These are phyloP conservation scores for Boechera divaricarpa DNA, from an alignment of 345 rosid genomes.

Conservation along the genomic window DNA sequence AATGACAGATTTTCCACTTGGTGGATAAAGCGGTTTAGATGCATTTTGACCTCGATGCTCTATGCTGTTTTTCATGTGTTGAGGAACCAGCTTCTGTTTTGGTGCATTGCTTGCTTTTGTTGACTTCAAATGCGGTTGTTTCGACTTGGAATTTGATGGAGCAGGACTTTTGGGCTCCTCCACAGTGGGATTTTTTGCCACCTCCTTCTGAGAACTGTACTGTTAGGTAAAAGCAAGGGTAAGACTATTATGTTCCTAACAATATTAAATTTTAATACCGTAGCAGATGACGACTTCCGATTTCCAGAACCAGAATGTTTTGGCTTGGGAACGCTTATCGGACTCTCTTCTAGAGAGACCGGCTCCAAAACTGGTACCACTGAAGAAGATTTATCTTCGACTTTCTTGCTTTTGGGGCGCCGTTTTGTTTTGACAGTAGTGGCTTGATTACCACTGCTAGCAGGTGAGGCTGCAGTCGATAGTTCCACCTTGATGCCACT, in stretches of 20 bases:
- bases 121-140: constrained; percentile 50
- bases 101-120: constrained; percentile 44
- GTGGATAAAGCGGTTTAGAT: constrained; percentile 72
- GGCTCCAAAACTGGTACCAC: constrained; percentile 42
- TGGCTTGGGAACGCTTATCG: constrained; percentile 36
- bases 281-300: constrained; percentile 34
- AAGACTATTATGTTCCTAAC: constrained; percentile 25
- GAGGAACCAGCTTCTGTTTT: constrained; percentile 46
- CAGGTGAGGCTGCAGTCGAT: constrained; percentile 37
- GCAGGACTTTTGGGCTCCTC: constrained; percentile 46
- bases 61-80: constrained; percentile 48
- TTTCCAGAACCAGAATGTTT: constrained; percentile 44
- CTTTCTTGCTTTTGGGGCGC: constrained; percentile 54
- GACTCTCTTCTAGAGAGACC: constrained; percentile 45
- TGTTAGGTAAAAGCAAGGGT: constrained; percentile 43
- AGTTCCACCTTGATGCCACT: constrained; percentile 33
- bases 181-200: constrained; percentile 28
- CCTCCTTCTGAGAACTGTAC: constrained; percentile 52
- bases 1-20: constrained; percentile 81
- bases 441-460: constrained; percentile 36
- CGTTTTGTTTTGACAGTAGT: constrained; percentile 49
- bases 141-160: constrained; percentile 49
- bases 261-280: constrained; percentile 49
- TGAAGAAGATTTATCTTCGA: constrained; percentile 46
- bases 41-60: constrained; percentile 51